Conservation (phyloP, 192 early-diverging fungal species). For the Rhizoclosmatium sp. region DNA sequence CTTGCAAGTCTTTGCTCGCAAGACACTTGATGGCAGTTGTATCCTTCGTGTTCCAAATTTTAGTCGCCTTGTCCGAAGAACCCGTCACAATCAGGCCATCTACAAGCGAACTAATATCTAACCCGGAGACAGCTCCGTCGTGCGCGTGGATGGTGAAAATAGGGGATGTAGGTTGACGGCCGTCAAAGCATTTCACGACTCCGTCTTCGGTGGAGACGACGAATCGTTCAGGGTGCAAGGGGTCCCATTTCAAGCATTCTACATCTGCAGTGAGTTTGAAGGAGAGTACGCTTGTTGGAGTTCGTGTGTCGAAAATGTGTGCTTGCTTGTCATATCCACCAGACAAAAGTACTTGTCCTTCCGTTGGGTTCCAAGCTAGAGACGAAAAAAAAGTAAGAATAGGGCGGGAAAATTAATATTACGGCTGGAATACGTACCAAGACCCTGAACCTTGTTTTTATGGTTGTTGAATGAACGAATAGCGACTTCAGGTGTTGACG, state of each 20-base stretch:
- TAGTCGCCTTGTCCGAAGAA: conserved; percentile 86
- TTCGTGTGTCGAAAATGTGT: conserved; percentile 90
- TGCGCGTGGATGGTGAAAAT: conserved; percentile 94
- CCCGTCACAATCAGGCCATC: conserved; percentile 92
- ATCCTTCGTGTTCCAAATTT: conserved; percentile 90
- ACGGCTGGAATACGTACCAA: conserved; percentile 45
- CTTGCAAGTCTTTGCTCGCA: conserved; percentile 82
- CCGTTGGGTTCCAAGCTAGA: conserved; percentile 81
- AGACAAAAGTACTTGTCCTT: conserved; percentile 86
- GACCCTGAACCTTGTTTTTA: conserved; percentile 87
- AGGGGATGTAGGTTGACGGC: conserved; percentile 60
- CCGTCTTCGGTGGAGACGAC: conserved; percentile 88
- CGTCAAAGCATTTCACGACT: conserved; percentile 88
- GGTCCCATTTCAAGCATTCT: conserved; percentile 92
- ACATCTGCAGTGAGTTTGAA: conserved; percentile 87
- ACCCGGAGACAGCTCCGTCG: conserved; percentile 84
- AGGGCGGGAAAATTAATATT: neutral
- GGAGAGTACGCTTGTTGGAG: conserved; percentile 72
- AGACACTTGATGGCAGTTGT: conserved; percentile 79
- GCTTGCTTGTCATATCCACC: conserved; percentile 92
- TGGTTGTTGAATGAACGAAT: conserved; percentile 87
- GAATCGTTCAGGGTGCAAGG: conserved; percentile 74
- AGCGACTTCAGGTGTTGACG: conserved; percentile 58
- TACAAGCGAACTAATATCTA: conserved; percentile 84
- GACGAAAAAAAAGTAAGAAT: neutral